Evolutionary conservation across 2,329 filamentous ascomycete genomes (phyloP).

Genomic region (Xylaria sp.): DNA sequence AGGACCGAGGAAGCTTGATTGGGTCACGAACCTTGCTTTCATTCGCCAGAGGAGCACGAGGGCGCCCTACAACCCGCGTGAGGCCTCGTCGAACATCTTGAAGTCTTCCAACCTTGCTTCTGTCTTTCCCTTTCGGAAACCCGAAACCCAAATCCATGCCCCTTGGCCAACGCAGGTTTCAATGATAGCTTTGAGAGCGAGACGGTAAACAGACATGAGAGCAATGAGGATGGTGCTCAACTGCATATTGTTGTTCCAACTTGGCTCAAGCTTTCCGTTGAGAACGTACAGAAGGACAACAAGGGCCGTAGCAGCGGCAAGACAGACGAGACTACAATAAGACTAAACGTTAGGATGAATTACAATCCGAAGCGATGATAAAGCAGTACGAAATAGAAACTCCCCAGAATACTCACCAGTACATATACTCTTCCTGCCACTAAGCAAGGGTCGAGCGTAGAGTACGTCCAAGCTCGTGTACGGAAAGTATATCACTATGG

Average conservation of each 20-base stretch:
- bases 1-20: background rate
- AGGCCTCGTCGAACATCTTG: constrained; percentile 54
- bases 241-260: constrained; percentile 45
- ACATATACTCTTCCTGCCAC: constrained; percentile 53
- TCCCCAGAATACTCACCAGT: constrained; percentile 36
- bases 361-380: background rate
- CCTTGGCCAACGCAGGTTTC: constrained; percentile 52
- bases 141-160: constrained; percentile 55
- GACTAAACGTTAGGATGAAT: background rate
- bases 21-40: constrained; percentile 48
- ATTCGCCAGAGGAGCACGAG: constrained; percentile 51
- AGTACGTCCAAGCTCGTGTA: constrained; percentile 40
- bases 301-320: constrained; percentile 45
- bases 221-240: constrained; percentile 52
- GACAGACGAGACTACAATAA: constrained; percentile 41
- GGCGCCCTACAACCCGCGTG: constrained; percentile 51
- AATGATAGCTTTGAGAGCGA: constrained; percentile 51
- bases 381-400: background rate
- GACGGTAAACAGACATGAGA: constrained; percentile 52
- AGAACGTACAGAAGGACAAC: constrained; percentile 47
- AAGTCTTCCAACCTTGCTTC: constrained; percentile 53
- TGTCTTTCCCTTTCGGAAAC: constrained; percentile 47
- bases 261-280: constrained; percentile 48
- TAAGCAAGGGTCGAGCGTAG: constrained; percentile 47
- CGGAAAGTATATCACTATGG: constrained; percentile 38